Percentiles rank a stretch among this genome's conserved stretches.
Conservation (phyloP, 2,329 filamentous ascomycete species). For the Penicillium concentricum region DNA sequence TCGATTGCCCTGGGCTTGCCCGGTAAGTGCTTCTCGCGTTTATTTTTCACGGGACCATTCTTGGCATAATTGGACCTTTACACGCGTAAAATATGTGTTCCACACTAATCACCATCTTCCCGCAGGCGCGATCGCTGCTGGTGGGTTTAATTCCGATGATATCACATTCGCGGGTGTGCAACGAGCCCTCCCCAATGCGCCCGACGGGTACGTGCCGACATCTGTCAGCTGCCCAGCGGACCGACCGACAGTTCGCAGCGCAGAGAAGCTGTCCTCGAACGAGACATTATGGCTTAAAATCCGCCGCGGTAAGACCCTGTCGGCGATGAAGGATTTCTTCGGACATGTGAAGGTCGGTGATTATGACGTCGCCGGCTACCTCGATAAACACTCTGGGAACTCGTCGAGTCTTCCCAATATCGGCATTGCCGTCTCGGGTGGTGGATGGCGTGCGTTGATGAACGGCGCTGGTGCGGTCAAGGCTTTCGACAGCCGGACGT, state of each 20-base stretch:
- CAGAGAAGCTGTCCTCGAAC: constrained; percentile 61
- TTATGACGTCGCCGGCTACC: constrained; percentile 74
- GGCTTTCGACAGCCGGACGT: constrained; percentile 74
- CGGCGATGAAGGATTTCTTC: constrained; percentile 72
- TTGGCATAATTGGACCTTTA: neutral
- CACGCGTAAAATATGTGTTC: neutral
- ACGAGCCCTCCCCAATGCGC: constrained; percentile 55
- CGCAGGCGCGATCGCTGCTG: constrained; percentile 20
- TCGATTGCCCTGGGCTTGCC: constrained; percentile 18
- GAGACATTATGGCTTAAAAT: constrained; percentile 73
- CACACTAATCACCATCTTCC: neutral
- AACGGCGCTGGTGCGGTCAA: constrained; percentile 80
- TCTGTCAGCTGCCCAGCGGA: constrained; percentile 66
- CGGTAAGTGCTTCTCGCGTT: constrained; percentile 13
- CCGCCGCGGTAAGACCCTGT: constrained; percentile 70
- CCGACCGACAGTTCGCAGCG: constrained; percentile 67
- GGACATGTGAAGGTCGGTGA: constrained; percentile 68
- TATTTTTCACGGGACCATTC: neutral
- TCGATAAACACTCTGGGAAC: constrained; percentile 60
- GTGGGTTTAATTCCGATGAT: constrained; percentile 7
- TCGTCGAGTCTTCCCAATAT: constrained; percentile 64
- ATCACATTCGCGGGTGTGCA: constrained; percentile 11
- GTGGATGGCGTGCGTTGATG: constrained; percentile 83
- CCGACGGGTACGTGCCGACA: constrained; percentile 71
- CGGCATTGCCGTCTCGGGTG: constrained; percentile 76